Evolutionary conservation across 2,329 filamentous ascomycete genomes (phyloP).

Genomic region (Raffaelea albimanens): DNA sequence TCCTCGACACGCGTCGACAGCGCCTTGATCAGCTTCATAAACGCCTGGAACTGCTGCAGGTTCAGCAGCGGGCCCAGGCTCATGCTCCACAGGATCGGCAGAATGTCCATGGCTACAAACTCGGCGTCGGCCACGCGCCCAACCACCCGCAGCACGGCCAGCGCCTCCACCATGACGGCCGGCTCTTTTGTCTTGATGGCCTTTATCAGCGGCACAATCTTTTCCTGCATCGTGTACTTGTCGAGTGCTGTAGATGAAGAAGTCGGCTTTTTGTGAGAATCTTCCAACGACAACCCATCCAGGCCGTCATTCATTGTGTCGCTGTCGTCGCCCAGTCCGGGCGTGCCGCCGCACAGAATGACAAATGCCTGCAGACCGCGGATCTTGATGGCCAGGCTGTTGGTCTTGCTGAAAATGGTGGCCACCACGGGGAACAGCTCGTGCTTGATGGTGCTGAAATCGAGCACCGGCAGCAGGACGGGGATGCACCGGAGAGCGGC

Average conservation of each 20-base stretch:
- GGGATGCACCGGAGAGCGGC: constrained; percentile 71
- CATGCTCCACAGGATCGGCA: constrained; percentile 88
- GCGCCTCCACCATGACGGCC: constrained; percentile 88
- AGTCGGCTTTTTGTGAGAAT: constrained; percentile 53
- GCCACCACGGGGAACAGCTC: constrained; percentile 92
- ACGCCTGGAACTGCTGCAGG: constrained; percentile 76
- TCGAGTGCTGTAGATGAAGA: constrained; percentile 75
- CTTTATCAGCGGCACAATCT: constrained; percentile 82
- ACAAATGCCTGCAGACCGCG: constrained; percentile 83
- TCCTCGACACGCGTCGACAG: constrained; percentile 74
- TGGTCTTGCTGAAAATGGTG: constrained; percentile 83
- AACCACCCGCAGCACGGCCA: constrained; percentile 77
- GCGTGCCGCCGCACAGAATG: constrained; percentile 73
- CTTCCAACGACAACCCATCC: constrained; percentile 55
- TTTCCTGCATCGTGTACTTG: constrained; percentile 98
- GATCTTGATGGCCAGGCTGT: constrained; percentile 89
- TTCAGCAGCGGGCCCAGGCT: constrained; percentile 82
- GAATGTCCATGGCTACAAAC: constrained; percentile 82
- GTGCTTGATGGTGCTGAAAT: constrained; percentile 95
- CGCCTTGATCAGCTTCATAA: constrained; percentile 80
- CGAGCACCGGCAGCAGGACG: constrained; percentile 73
- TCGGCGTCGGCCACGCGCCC: constrained; percentile 76
- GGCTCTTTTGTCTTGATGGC: constrained; percentile 97
- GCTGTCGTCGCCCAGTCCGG: constrained; percentile 32
- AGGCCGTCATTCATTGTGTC: constrained; percentile 57